phyloP scores from a whole-genome alignment of 345 rosid species.

The Acer negundo region DNA sequence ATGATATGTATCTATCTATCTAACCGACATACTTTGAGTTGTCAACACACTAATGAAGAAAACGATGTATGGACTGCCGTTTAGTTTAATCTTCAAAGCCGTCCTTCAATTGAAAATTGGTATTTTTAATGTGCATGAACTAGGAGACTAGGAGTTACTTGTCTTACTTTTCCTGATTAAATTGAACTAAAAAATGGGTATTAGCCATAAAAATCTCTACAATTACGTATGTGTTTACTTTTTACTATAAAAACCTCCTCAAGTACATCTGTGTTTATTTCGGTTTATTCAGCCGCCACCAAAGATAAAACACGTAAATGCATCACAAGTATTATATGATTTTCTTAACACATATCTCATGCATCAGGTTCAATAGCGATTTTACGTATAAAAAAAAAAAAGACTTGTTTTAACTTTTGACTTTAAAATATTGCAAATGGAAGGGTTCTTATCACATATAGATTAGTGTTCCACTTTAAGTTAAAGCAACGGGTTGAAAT shows the following conservation, averaged over 20 bases:
- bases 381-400: background rate
- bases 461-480: background rate
- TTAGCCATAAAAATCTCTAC: background rate
- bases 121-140: background rate
- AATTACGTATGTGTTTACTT: no score
- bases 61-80: background rate
- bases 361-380: no score
- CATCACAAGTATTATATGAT: no score
- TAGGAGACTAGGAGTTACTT: background rate
- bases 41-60: background rate
- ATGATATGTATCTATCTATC: background rate
- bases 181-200: background rate
- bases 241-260: no score
- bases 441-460: background rate
- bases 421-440: background rate
- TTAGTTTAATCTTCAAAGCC: background rate
- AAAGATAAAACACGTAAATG: no score
- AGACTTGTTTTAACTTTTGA: background rate
- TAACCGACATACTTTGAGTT: background rate
- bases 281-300: no score
- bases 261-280: no score
- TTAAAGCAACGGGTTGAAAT: background rate
- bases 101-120: background rate
- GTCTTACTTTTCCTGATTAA: background rate
- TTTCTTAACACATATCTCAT: no score